Percentiles rank a stretch among this genome's conserved stretches.
Conservation (phyloP, 345 rosid genomes). For the Firmiana major region DNA sequence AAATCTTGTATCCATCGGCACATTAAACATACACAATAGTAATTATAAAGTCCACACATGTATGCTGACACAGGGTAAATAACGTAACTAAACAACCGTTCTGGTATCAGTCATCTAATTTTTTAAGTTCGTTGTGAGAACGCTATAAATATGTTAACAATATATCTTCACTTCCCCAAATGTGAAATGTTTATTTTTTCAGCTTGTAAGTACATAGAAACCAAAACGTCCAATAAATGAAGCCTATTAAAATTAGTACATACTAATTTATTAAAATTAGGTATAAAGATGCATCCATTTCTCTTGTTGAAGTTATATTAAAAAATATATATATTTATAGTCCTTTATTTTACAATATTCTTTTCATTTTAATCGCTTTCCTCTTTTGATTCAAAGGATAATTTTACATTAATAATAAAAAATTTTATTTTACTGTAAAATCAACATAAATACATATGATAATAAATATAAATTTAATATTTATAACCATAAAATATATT, state of each 20-base stretch:
- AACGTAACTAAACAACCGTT: background rate
- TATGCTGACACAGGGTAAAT: background rate
- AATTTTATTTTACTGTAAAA: no score
- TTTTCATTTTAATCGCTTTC: no score
- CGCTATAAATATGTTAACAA: background rate
- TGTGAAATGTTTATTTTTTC: background rate
- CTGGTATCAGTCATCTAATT: background rate
- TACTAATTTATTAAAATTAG: background rate
- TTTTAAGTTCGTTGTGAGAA: background rate
- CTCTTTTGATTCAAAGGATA: no score
- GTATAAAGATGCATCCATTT: background rate
- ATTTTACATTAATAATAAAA: no score
- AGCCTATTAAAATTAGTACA: background rate
- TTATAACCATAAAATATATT: no score
- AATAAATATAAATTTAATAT: no score
- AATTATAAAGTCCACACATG: no score
- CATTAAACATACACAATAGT: no score
- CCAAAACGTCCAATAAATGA: background rate
- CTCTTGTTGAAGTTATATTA: background rate
- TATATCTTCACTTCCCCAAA: background rate
- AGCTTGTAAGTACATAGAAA: background rate
- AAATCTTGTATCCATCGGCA: no score
- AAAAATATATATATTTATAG: no score
- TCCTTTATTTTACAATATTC: no score
- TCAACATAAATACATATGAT: no score